Percentiles rank a stretch among this genome's conserved stretches.
These are phyloP conservation scores for Naganishia vaughanmartiniae DNA, from an alignment of 768 basidiomycete species.

Conservation along the genomic window DNA sequence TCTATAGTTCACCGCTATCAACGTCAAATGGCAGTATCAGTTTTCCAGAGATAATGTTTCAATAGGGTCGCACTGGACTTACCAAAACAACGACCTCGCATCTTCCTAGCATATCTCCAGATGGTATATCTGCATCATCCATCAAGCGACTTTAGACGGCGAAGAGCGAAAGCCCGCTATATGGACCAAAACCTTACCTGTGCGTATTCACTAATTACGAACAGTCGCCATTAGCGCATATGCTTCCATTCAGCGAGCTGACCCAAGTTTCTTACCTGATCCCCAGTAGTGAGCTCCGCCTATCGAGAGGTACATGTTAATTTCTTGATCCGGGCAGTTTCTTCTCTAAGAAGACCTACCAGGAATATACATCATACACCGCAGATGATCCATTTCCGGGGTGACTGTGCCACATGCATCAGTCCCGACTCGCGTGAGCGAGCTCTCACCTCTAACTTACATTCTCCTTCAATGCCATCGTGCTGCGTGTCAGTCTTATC, in stretches of 20 bases:
- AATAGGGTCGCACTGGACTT: conserved; percentile 46
- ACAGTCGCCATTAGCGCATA: background rate
- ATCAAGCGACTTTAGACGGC: background rate
- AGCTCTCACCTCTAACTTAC: conserved; percentile 27
- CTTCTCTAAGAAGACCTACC: conserved; percentile 59
- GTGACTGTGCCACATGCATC: conserved; percentile 48
- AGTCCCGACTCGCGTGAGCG: background rate
- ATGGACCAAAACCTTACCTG: conserved; percentile 24
- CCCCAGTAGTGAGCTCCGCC: conserved; percentile 52
- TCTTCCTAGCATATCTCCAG: conserved; percentile 84
- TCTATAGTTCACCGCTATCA: conserved; percentile 55
- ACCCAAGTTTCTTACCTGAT: conserved; percentile 29
- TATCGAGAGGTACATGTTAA: background rate
- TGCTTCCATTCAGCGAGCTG: background rate
- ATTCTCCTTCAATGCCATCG: conserved; percentile 34
- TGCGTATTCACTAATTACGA: conserved; percentile 47
- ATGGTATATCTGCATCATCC: conserved; percentile 53
- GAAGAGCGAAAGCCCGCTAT: background rate
- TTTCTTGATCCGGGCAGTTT: background rate
- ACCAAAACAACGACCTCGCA: conserved; percentile 77
- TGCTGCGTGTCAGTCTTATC: conserved; percentile 25
- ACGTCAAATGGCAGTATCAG: conserved; percentile 31
- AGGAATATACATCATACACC: conserved; percentile 77
- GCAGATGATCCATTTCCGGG: conserved; percentile 72
- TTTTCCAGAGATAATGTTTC: conserved; percentile 38